Evolutionary conservation across 2,329 filamentous ascomycete genomes (phyloP), one percentile per base, ranked within the genome.

Genomic region (Colletotrichum tofieldiae): DNA sequence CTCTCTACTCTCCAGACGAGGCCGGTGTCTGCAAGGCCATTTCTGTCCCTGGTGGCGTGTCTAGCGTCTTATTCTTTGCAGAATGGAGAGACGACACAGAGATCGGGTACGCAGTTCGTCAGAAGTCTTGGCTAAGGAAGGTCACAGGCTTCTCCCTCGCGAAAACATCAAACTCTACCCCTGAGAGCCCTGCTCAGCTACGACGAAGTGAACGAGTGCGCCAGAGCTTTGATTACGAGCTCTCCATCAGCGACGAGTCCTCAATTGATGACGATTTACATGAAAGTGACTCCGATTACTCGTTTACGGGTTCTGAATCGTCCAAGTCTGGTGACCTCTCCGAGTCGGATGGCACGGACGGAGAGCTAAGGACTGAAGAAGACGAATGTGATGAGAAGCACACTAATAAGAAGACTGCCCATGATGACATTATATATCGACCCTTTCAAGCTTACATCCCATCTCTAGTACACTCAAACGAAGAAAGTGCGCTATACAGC

Each of bases 51-150:
- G 23, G 16, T 1, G 54, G 63, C 3, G 18, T n/a, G 12, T 12
- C 5, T 11, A 66, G 26, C 23, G 35, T 64, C 11, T 29, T 58
- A 1, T 58, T 66, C 16, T 66, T 66, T 43, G 11, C 23, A 18
- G 63, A 58, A 29, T 66, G 39, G 32, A 47, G 63, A 9, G 52
- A 58, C 9, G 63, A 58, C 23, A 23, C 37, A 0, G 2, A 20
- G 23, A 43, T 18, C 20, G 47, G 9, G 8, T 16, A 5, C 2
- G 3, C 20, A 23, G 3, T 8, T 26, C 60, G 45, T 1, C 20
- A 23, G 23, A 37, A 2, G 16, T 18, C n/a, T 11, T 63, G 60
- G 60, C 11, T 52, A 7, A n/a, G 9, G 8, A 63, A 43, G 2
- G 23, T 51, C 16, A 32, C n/a, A 32, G 29, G 7, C 5, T 7